A percentile compares a stretch with the other conserved stretches of the same genome.
These are phyloP conservation scores for Suillus sp. DNA, from an alignment of 768 basidiomycete genomes.

Conservation along the genomic window DNA sequence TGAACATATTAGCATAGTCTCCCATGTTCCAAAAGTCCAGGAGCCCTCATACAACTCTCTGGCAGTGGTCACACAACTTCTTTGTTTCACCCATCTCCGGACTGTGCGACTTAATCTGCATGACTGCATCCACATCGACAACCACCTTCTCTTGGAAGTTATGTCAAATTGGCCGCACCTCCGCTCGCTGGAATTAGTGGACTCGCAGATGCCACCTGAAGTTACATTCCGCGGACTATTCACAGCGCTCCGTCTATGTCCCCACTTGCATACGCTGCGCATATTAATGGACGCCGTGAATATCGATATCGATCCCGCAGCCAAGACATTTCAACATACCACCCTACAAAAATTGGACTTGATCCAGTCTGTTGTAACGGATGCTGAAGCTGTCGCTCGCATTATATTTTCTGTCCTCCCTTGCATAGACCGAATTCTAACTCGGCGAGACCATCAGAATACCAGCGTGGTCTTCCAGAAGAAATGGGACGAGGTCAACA, in stretches of 20 bases:
- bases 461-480: background rate
- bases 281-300: background rate
- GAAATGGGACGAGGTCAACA: background rate
- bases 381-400: background rate
- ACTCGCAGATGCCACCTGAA: background rate
- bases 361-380: background rate
- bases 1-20: background rate
- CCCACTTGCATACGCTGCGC: background rate
- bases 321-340: background rate
- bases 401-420: background rate
- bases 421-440: background rate
- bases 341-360: background rate
- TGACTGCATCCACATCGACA: background rate
- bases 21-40: background rate
- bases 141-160: background rate
- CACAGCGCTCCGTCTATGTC: background rate
- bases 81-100: background rate
- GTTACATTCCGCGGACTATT: background rate
- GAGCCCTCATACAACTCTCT: background rate
- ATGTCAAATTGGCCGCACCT: background rate
- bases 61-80: background rate
- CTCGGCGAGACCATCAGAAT: background rate
- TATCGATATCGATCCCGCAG: background rate
- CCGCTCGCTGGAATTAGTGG: background rate
- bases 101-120: background rate